Evolutionary conservation across 805 yeast species (phyloP).

Genomic region (Wickerhamiella dianesei): DNA sequence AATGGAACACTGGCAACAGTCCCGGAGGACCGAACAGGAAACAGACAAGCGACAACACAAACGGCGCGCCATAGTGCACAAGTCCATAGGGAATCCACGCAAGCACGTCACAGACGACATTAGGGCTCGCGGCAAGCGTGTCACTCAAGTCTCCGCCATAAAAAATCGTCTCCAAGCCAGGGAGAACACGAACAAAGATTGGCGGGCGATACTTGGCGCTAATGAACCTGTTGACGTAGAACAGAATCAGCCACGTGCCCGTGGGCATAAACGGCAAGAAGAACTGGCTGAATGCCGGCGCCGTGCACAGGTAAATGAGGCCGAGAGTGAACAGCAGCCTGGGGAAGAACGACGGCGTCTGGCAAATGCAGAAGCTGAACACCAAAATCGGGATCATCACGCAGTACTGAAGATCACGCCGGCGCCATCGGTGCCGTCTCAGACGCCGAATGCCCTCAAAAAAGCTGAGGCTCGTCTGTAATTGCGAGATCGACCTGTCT

Average conservation of each 20-base stretch:
- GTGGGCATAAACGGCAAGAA: constrained; percentile 74
- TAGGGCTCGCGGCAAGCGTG: constrained; percentile 61
- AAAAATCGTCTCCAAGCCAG: constrained; percentile 81
- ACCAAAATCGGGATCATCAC: constrained; percentile 37
- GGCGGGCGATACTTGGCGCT: constrained; percentile 69
- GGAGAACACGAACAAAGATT: constrained; percentile 76
- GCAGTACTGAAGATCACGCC: constrained; percentile 35
- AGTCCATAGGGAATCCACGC: constrained; percentile 96
- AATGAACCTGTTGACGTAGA: constrained; percentile 62
- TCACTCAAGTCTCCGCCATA: constrained; percentile 85
- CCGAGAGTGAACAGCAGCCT: constrained; percentile 29
- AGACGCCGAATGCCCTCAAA: constrained; percentile 23
- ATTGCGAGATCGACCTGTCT: constrained; percentile 21
- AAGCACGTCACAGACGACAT: constrained; percentile 53
- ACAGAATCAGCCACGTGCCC: constrained; percentile 71
- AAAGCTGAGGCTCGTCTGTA: constrained; percentile 26
- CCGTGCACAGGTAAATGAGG: constrained; percentile 35
- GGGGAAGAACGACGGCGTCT: constrained; percentile 22
- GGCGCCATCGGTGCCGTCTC: constrained; percentile 22
- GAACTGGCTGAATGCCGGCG: constrained; percentile 76
- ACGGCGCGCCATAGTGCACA: constrained; percentile 81
- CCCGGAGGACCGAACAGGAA: constrained; percentile 90
- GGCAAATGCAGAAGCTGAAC: constrained; percentile 34
- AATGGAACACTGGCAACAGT: constrained; percentile 66
- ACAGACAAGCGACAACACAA: constrained; percentile 62